These are phyloP conservation scores for Coemansia sp. DNA, from an alignment of 371 early-diverging fungal species.

Conservation along the genomic window DNA sequence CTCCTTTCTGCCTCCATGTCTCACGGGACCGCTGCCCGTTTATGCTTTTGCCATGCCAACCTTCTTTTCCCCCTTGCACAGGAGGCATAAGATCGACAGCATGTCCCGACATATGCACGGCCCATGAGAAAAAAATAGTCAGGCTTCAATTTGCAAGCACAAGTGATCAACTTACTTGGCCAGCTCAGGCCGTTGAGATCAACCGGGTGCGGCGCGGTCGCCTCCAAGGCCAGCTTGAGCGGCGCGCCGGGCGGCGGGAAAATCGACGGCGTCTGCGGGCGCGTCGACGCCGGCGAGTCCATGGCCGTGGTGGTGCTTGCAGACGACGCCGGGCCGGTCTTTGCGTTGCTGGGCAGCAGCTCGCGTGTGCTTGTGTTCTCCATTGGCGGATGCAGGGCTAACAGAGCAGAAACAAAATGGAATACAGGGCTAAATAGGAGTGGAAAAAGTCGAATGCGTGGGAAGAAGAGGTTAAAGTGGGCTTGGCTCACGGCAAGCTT, in stretches of 20 bases:
- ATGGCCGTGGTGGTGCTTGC: conserved; percentile 22
- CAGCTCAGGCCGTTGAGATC: conserved; percentile 58
- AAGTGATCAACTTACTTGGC: too few species aligned
- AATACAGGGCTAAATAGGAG: neutral
- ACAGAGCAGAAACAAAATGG: neutral
- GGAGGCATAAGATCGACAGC: too few species aligned
- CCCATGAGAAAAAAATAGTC: too few species aligned
- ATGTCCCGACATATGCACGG: too few species aligned
- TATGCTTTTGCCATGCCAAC: too few species aligned
- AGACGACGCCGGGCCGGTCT: conserved; percentile 7
- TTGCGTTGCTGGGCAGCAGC: neutral
- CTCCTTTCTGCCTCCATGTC: neutral
- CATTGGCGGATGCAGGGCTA: neutral
- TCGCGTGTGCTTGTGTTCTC: conserved; percentile 2
- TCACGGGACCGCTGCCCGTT: too few species aligned
- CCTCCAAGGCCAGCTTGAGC: neutral
- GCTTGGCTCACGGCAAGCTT: neutral
- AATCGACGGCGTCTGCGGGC: conserved; percentile 42
- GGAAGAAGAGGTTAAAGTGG: neutral
- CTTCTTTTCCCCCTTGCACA: too few species aligned
- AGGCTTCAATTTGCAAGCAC: too few species aligned
- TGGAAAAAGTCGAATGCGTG: neutral
- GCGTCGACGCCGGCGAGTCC: conserved; percentile 29
- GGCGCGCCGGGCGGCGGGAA: conserved; percentile 20
- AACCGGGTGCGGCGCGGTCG: conserved; percentile 24